Percentiles rank a stretch among this genome's conserved stretches.
Evolutionary conservation across 1,284 basidiomycete genomes (phyloP).

Genomic region (Cerioporus squamosus): DNA sequence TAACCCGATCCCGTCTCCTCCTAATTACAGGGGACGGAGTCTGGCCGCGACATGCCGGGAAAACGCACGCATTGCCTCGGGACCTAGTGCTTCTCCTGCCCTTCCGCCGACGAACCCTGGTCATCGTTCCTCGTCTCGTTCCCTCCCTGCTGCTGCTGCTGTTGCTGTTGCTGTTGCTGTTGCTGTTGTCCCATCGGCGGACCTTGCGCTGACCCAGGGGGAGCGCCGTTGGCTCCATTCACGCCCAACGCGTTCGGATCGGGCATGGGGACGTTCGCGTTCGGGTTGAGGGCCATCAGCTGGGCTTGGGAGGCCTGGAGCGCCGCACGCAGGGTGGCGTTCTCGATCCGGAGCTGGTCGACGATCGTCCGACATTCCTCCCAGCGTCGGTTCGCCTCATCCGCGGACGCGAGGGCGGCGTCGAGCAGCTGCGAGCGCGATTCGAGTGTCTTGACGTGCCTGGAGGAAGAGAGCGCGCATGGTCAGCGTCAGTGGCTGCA

Average conservation of each 20-base stretch:
- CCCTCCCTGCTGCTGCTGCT: not conserved
- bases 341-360: slow-evolving; percentile 81
- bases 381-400: slow-evolving; percentile 85
- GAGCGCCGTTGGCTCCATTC: slow-evolving; percentile 8
- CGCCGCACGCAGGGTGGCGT: slow-evolving; percentile 61
- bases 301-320: slow-evolving; percentile 36
- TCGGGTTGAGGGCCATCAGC: slow-evolving; percentile 28
- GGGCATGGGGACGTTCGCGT: slow-evolving; percentile 13
- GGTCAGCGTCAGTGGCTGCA: not conserved
- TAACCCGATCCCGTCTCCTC: too few relatives aligned
- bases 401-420: slow-evolving; percentile 79
- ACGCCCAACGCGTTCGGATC: slow-evolving; percentile 4
- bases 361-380: slow-evolving; percentile 83
- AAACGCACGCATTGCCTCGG: not conserved
- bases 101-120: slow-evolving; percentile 2
- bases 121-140: slow-evolving; percentile 12
- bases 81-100: slow-evolving; percentile 11
- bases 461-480: slow-evolving; percentile 33
- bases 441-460: slow-evolving; percentile 84
- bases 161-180: too few relatives aligned
- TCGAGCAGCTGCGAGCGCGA: slow-evolving; percentile 81
- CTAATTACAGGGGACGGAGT: too few relatives aligned
- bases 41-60: not conserved
- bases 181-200: not conserved
- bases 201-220: slow-evolving; percentile 5